phyloP scores from a whole-genome alignment of 805 yeast species.

The Starmerella floris region DNA sequence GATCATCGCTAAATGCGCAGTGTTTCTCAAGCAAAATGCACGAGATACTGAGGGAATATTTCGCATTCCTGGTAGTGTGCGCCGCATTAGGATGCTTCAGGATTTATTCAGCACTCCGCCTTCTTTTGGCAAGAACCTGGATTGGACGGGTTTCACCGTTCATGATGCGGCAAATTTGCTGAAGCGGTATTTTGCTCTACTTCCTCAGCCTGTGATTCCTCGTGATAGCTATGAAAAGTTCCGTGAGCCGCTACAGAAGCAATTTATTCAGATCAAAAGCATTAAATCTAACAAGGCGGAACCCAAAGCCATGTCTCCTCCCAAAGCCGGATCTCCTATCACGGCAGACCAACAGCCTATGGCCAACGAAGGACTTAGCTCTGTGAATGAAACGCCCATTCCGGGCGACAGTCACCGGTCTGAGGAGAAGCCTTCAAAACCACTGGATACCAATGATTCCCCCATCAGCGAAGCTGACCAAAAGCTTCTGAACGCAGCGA shows the following conservation, averaged over 20 bases:
- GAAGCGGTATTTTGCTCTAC: slow-evolving; percentile 69
- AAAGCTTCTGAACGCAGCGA: slow-evolving; percentile 15
- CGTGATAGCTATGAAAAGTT: slow-evolving; percentile 60
- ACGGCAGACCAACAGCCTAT: not conserved
- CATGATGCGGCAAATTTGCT: slow-evolving; percentile 93
- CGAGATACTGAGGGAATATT: slow-evolving; percentile 80
- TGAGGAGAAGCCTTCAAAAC: not conserved
- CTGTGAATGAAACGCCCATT: not conserved
- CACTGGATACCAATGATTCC: no score
- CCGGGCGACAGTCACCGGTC: not conserved
- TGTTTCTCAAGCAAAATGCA: slow-evolving; percentile 56
- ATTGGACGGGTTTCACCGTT: slow-evolving; percentile 88
- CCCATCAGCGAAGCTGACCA: slow-evolving; percentile 1
- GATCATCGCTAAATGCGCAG: slow-evolving; percentile 92
- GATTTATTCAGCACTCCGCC: slow-evolving; percentile 76
- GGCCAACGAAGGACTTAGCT: not conserved
- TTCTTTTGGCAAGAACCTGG: slow-evolving; percentile 69
- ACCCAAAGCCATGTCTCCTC: not conserved
- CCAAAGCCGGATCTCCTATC: not conserved
- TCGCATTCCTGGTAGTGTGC: slow-evolving; percentile 81
- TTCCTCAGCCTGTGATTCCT: slow-evolving; percentile 89
- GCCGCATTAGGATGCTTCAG: slow-evolving; percentile 77
- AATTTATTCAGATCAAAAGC: slow-evolving; percentile 38
- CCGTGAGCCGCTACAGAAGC: slow-evolving; percentile 53
- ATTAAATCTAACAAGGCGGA: not conserved